Conservation (phyloP, 371 early-diverging fungal genomes). For the Lichtheimia ornata region DNA sequence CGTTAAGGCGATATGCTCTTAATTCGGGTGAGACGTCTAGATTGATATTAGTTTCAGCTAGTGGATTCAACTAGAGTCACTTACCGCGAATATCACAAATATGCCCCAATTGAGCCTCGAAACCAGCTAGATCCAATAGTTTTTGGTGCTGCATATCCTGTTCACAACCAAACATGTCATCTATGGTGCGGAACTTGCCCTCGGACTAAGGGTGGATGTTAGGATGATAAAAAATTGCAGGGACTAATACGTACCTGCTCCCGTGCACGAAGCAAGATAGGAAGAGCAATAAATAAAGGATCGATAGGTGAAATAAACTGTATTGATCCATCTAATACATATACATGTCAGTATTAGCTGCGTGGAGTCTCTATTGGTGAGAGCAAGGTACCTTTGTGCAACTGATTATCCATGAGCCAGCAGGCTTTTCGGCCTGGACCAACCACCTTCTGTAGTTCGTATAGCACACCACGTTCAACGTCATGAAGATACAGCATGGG, state of each 20-base stretch:
- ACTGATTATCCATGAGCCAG: constrained; percentile 11
- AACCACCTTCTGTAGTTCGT: constrained; percentile 10
- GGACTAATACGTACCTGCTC: constrained; percentile 1
- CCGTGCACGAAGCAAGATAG: constrained; percentile 12
- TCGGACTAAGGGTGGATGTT: background rate
- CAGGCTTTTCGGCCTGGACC: constrained; percentile 13
- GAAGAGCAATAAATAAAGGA: constrained; percentile 19
- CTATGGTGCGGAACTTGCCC: constrained; percentile 15
- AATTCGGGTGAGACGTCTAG: constrained; percentile 14
- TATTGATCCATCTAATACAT: constrained; percentile 11
- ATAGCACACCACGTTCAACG: background rate
- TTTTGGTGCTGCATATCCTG: background rate
- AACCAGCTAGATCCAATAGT: background rate
- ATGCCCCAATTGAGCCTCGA: constrained; percentile 4
- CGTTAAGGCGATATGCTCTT: constrained; percentile 17
- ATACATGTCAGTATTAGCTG: no score
- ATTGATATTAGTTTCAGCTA: background rate
- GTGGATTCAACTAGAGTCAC: background rate
- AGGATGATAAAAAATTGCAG: no score
- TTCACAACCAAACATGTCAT: constrained; percentile 11
- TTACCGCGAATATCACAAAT: constrained; percentile 16
- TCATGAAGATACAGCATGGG: constrained; percentile 3
- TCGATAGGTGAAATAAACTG: constrained; percentile 19
- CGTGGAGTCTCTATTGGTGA: no score
- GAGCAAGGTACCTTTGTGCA: constrained; percentile 8